Conservation (phyloP, 768 basidiomycete genomes). For the Lentinula edodes region DNA sequence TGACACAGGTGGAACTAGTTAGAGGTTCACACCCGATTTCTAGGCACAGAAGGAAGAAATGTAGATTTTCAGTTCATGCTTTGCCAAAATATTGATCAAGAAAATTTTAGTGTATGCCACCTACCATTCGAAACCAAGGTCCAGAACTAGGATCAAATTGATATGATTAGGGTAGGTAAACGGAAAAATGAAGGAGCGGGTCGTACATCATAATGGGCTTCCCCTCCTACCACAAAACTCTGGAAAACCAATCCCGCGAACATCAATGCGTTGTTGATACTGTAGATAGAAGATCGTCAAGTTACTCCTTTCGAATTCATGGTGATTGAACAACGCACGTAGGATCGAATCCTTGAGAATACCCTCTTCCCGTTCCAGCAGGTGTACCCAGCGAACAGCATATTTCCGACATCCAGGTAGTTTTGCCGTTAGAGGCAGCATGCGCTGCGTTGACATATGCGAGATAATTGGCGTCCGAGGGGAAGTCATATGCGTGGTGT, state of each 20-base stretch:
- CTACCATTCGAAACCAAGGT: conserved; percentile 31
- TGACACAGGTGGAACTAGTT: conserved; percentile 26
- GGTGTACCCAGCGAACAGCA: conserved; percentile 31
- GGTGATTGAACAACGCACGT: conserved; percentile 15
- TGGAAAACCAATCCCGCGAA: conserved; percentile 33
- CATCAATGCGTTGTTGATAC: conserved; percentile 33
- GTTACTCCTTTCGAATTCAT: neutral
- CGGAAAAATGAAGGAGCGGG: neutral
- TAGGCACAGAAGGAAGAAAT: conserved; percentile 10
- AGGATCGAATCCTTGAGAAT: conserved; percentile 29
- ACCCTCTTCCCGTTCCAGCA: conserved; percentile 28
- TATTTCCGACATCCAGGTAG: conserved; percentile 35
- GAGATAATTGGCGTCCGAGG: conserved; percentile 28
- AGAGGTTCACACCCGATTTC: conserved; percentile 34
- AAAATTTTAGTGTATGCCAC: too few relatives aligned
- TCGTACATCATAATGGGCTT: conserved; percentile 33
- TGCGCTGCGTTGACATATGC: conserved; percentile 24
- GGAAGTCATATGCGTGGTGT: conserved; percentile 44
- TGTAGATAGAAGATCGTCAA: conserved; percentile 1
- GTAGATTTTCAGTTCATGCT: neutral
- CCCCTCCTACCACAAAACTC: conserved; percentile 27
- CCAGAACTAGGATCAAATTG: conserved; percentile 24
- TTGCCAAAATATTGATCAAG: too few relatives aligned
- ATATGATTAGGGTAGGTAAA: neutral
- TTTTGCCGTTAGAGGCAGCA: conserved; percentile 21